Evolutionary conservation across 768 basidiomycete species (phyloP), one percentile per base, ranked within the genome.

Genomic region (Tulasnella sp.): DNA sequence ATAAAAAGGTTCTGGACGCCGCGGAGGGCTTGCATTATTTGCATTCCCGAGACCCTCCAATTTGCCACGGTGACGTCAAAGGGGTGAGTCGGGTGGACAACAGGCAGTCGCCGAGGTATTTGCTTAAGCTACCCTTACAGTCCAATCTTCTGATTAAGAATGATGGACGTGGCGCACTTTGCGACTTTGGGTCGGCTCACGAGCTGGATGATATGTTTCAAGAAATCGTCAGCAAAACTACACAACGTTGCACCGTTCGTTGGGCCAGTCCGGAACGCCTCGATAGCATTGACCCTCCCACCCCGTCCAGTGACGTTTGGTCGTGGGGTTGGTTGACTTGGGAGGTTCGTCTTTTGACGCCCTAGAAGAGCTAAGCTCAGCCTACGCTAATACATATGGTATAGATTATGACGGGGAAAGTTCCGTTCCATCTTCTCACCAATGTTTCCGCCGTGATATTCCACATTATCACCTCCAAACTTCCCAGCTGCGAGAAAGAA

Each of bases 41-140:
- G 50, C 77, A 78, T 42, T 58, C 40, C 7, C 20, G 50, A 5
- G 42, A 31, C 12, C 77, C 77, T 22, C 77, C 77, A 16, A 72
- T 78, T n/a, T 78, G 77, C 44, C 77, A 78, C 18, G 77, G 77
- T 22, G 77, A 78, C 34, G 34, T 78, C 24, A 78, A 78, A 64
- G 58, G 58, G 3, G 77, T 78, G 69, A n/a, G 77, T 72, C 1
- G 2, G 18, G 18, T 1, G 18, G 3, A 46, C 3, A 4, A 46
- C 18, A 46, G 0, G 46, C 2, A 14, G 8, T 4, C 16, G 1
- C 16, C 4, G 16, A 46, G 16, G 16, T 44, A 18, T 2, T 18
- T 18, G 1, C 46, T 46, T 18, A 46, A 3, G 1, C 12, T 18
- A 18, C 2, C 46, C 3, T 9, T 8, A 46, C 41, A 75, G 74